phyloP scores from a whole-genome alignment of 345 rosid genomes.

The Populus euphratica region DNA sequence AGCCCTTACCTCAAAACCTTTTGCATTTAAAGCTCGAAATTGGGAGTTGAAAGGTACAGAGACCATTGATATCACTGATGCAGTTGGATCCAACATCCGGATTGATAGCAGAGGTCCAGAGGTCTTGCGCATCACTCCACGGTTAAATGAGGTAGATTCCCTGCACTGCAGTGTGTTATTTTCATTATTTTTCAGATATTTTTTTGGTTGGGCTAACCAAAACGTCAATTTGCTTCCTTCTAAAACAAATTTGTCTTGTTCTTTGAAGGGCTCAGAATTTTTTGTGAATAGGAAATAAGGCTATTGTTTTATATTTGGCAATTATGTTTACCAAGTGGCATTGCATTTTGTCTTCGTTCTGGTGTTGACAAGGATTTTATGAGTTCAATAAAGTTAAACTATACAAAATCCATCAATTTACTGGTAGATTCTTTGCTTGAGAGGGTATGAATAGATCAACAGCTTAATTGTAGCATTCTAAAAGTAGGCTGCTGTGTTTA shows the following conservation, averaged over 20 bases:
- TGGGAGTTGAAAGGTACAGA: slow-evolving; percentile 99
- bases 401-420: background rate
- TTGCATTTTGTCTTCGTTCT: background rate
- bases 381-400: background rate
- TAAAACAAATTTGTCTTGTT: background rate
- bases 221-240: background rate
- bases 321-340: background rate
- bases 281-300: background rate
- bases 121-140: slow-evolving; percentile 86
- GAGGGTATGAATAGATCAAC: background rate
- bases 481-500: background rate
- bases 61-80: slow-evolving; percentile 90
- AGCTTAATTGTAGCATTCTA: background rate
- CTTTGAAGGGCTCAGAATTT: background rate
- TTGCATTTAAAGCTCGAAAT: slow-evolving; percentile 97
- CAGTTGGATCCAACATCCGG: slow-evolving; percentile 94
- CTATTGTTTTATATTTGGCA: background rate
- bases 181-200: slow-evolving; percentile 2
- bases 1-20: slow-evolving; percentile 95
- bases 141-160: slow-evolving; percentile 78
- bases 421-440: background rate
- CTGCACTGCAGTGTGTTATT: background rate
- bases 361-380: background rate
- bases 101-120: slow-evolving; percentile 99
- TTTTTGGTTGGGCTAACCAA: slow-evolving; percentile 7